phyloP scores from a whole-genome alignment of 768 basidiomycete genomes.

The Suillus tomentosus region DNA sequence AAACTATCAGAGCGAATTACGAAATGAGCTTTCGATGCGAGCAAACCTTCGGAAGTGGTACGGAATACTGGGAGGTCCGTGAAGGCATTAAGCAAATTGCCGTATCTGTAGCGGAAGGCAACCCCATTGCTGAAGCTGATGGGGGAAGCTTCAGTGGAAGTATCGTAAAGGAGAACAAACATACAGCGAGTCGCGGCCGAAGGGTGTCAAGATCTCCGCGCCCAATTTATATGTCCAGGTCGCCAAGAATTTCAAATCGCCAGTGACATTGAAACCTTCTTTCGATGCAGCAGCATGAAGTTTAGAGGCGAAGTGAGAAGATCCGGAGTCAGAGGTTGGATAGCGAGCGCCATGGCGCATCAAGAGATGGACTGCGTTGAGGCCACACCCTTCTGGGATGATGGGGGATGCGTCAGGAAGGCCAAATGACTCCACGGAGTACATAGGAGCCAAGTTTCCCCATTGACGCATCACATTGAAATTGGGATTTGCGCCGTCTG shows the following conservation, averaged over 20 bases:
- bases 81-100: slow-evolving; percentile 43
- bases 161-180: background rate
- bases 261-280: slow-evolving; percentile 34
- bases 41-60: slow-evolving; percentile 43
- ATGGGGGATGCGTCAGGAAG: slow-evolving; percentile 47
- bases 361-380: slow-evolving; percentile 47
- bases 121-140: slow-evolving; percentile 44
- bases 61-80: slow-evolving; percentile 50
- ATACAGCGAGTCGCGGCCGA: slow-evolving; percentile 46
- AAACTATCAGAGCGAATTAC: background rate
- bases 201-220: slow-evolving; percentile 48
- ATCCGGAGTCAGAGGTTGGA: slow-evolving; percentile 35
- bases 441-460: slow-evolving; percentile 54
- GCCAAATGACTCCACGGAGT: slow-evolving; percentile 54
- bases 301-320: slow-evolving; percentile 32
- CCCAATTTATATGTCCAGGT: slow-evolving; percentile 49
- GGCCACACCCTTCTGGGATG: slow-evolving; percentile 47
- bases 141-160: background rate
- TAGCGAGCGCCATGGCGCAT: slow-evolving; percentile 46
- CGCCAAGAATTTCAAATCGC: slow-evolving; percentile 44
- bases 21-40: background rate
- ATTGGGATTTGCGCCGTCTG: slow-evolving; percentile 30
- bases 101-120: slow-evolving; percentile 48
- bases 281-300: slow-evolving; percentile 25
- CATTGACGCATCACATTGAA: slow-evolving; percentile 50